Base-by-base conservation (phyloP, 2,329 filamentous ascomycete genomes). In the Coleophoma eucalyptorum region DNA sequence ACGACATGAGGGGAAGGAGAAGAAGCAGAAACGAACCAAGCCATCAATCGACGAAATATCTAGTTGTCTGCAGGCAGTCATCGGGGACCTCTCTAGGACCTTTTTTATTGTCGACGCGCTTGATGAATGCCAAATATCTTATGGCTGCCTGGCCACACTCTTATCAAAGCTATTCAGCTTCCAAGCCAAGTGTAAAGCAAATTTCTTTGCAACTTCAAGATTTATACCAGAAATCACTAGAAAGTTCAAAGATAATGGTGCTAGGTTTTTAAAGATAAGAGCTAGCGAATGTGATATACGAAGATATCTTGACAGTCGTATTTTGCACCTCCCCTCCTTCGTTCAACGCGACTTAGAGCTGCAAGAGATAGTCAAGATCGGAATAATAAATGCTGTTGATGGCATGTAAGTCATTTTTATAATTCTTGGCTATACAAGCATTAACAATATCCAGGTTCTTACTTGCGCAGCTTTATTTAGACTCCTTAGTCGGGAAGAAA, bases 401-500 rank as follows among this genome's bases (percentile, higher is more conserved):
- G 33, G 15, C 15, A 35, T 35, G 33, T 35, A 15, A 35, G 33
- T 35, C 10, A 35, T 15, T 35, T 15, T 35, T n/a, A n/a, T 8
- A 7, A 35, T 6, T 18, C 7, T 38, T 5, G 7, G 16, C 7
- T 8, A 38, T 5, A 38, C n/a, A n/a, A n/a, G n/a, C 1, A 11
- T 18, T 38, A 38, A 18, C 35, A 6, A 15, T 10, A 10, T 35
- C 10, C n/a, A 55, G 54, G 51, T 55, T 55, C 26, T 38, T 55
- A 2, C 34, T 55, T 8, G 54, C 54, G 31, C 45, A 47, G 21
- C 35, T 55, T 5, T 35, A 73, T 53, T 46, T 71, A 3, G 59
- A 66, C 32, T 68, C 65, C 2, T 56, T 74, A 0, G 49, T 49
- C 11, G 59, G 57, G 15, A 67, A 67, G 47, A 52, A 19, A 18